These are phyloP conservation scores for Kuraishia hungarica DNA, from an alignment of 805 yeast species.

Conservation along the genomic window DNA sequence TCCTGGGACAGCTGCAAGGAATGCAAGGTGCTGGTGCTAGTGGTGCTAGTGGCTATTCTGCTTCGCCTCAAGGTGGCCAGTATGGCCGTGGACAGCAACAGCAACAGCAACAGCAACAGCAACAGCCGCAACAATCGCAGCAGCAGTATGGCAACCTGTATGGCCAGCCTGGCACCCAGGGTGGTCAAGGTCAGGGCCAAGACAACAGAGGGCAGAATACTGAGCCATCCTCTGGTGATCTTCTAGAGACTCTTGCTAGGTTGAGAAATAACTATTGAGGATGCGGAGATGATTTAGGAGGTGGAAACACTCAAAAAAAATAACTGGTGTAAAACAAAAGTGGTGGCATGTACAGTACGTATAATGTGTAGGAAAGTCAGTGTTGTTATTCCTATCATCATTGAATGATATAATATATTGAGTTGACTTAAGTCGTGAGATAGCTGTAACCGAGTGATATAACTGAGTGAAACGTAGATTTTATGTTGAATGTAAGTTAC, in stretches of 20 bases:
- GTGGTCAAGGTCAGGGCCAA: not conserved
- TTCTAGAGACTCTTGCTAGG: slow-evolving; percentile 28
- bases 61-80: not conserved
- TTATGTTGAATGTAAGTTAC: too few relatives aligned
- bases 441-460: too few relatives aligned
- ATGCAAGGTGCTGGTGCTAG: slow-evolving; percentile 4
- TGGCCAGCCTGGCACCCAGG: slow-evolving; percentile 1
- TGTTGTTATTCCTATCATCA: too few relatives aligned
- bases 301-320: too few relatives aligned
- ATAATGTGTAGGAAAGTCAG: too few relatives aligned
- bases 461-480: too few relatives aligned
- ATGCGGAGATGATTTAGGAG: not conserved
- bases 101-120: slow-evolving; percentile 12
- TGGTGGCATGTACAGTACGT: too few relatives aligned
- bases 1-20: not conserved
- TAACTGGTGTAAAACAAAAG: not conserved
- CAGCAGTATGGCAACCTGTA: slow-evolving; percentile 2
- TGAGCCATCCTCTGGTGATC: slow-evolving; percentile 17
- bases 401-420: too few relatives aligned
- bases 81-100: slow-evolving; percentile 8
- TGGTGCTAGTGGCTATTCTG: slow-evolving; percentile 1
- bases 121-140: slow-evolving; percentile 6
- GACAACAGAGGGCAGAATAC: not conserved
- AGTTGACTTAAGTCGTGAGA: too few relatives aligned
- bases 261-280: slow-evolving; percentile 25